Evolutionary conservation across 139 green algal genomes (phyloP).

Genomic region (Picochlorum costavermella): DNA sequence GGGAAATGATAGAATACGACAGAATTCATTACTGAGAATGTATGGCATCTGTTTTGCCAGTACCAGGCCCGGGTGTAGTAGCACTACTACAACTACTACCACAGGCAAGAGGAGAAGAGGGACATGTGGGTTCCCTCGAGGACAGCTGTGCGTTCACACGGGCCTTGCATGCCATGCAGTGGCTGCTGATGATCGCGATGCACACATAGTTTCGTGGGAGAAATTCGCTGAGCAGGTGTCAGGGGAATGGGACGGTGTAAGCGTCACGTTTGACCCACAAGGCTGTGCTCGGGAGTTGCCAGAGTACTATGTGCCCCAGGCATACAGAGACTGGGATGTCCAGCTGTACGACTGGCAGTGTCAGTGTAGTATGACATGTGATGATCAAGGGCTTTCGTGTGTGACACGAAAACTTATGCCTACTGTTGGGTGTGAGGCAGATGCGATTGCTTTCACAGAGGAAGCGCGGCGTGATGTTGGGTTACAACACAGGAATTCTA

Average conservation of each 20-base stretch:
- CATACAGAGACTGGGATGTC: slow-evolving; percentile 63
- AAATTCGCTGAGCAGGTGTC: slow-evolving; percentile 14
- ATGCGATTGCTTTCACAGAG: slow-evolving; percentile 44
- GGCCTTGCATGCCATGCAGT: background rate
- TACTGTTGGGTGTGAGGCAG: slow-evolving; percentile 70
- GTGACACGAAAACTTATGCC: slow-evolving; percentile 55
- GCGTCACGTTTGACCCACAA: slow-evolving; percentile 33
- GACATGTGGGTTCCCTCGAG: too few relatives aligned
- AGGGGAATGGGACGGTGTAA: slow-evolving; percentile 62
- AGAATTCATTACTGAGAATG: too few relatives aligned
- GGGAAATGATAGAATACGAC: too few relatives aligned
- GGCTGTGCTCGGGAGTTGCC: slow-evolving; percentile 38
- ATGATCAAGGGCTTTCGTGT: slow-evolving; percentile 8
- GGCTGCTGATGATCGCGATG: background rate
- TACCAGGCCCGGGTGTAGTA: too few relatives aligned
- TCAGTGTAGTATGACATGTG: slow-evolving; percentile 45
- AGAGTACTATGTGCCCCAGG: slow-evolving; percentile 41
- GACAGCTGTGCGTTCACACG: too few relatives aligned
- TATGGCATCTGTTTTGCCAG: too few relatives aligned
- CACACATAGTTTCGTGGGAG: slow-evolving; percentile 4
- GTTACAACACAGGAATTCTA: background rate
- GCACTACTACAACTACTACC: too few relatives aligned
- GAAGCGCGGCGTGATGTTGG: background rate
- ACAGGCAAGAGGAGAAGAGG: too few relatives aligned
- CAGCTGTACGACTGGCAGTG: slow-evolving; percentile 64